Conservation (phyloP, 2,329 filamentous ascomycete genomes). For the Boeremia exigua region DNA sequence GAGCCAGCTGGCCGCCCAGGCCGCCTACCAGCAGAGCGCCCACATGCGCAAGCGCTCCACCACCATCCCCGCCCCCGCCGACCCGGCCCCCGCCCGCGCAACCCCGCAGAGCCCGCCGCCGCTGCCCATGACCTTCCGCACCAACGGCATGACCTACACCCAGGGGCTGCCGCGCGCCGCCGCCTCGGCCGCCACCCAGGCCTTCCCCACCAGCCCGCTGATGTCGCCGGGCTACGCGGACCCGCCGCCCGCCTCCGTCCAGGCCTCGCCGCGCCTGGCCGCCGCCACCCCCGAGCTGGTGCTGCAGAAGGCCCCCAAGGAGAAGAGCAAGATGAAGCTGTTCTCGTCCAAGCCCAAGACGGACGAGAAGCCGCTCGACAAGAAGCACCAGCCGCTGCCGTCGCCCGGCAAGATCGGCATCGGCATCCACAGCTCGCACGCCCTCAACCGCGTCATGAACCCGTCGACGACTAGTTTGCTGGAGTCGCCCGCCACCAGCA, state of each 20-base stretch:
- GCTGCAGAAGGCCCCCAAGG: conserved; percentile 67
- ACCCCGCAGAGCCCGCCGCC: conserved; percentile 65
- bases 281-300: conserved; percentile 50
- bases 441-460: conserved; percentile 67
- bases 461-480: conserved; percentile 73
- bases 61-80: conserved; percentile 67
- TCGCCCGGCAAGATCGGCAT: conserved; percentile 72
- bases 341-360: conserved; percentile 76
- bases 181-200: conserved; percentile 74
- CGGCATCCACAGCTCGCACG: conserved; percentile 67
- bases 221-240: conserved; percentile 49
- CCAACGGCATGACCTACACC: conserved; percentile 58
- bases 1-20: conserved; percentile 82
- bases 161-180: conserved; percentile 69
- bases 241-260: conserved; percentile 24
- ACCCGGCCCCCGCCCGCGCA: conserved; percentile 21
- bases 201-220: conserved; percentile 69
- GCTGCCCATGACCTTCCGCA: conserved; percentile 52
- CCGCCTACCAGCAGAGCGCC: conserved; percentile 70
- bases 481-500: conserved; percentile 63
- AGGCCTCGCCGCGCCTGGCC: conserved; percentile 42
- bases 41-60: conserved; percentile 72
- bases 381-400: conserved; percentile 70
- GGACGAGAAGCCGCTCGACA: conserved; percentile 68
- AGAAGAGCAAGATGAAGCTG: conserved; percentile 81